Base-by-base conservation (phyloP, 1,284 basidiomycete species). In the Rhizopogon parksii region DNA sequence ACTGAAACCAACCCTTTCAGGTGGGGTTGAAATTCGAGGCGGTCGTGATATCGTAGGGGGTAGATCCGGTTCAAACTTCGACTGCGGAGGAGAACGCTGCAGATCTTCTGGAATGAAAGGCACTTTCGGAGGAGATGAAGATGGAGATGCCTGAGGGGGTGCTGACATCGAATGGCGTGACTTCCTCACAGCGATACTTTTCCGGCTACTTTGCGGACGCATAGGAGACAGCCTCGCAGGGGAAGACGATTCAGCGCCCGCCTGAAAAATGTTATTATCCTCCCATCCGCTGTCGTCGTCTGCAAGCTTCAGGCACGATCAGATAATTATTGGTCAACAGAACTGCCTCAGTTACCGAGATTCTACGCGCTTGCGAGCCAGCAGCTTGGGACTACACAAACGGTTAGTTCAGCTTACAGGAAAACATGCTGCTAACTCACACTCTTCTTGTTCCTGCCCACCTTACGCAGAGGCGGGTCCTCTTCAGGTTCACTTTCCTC, bases 281-380 rank as follows among this genome's bases (percentile, higher is more conserved):
- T 90, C 87, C 87, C 87, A 90, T 30, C 85, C 86, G 57, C 87
- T 88, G 52, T 88, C 85, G 52, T 88, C 85, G 27, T 85, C 72
- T 24, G 64, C 77, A 52, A 63, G 12, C 55, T 63, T 17, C 11
- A 35, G 59, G 57, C 9, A 27, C 12, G 14, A 45, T 14, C 25
- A 36, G 36, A 39, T n/a, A 21, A 38, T 19, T 6, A 40, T 17
- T 36, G 8, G n/a, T n/a, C 42, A 36, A 46, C 1, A 34, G 19
- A 17, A 9, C 12, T 35, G 14, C 4, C 11, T 14, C 6, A 50
- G 61, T 68, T 53, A 66, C 72, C 24, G 84, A 80, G 24, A 75
- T 70, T 46, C 81, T 76, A 17, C 83, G 78, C 32, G 71, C 70
- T 56, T 76, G 73, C 14, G 68, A 64, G 11, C 71, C 74, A 19